Conservation (phyloP, 192 early-diverging fungal species). For the Anaeromyces robustus region DNA sequence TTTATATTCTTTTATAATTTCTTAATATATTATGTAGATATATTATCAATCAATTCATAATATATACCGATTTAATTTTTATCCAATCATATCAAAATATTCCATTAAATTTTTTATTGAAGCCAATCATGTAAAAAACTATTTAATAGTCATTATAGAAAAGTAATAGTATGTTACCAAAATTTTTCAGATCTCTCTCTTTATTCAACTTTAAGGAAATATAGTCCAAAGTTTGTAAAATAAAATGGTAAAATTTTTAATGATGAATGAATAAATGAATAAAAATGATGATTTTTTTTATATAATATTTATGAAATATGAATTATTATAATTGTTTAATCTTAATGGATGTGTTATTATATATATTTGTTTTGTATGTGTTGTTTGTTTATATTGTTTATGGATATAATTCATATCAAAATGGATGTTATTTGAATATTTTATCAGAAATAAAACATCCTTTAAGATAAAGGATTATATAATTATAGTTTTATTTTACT, state of each 20-base stretch:
- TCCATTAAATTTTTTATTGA: background rate
- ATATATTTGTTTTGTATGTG: no score
- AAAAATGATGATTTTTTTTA: background rate
- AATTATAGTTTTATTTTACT: no score
- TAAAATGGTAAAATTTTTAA: background rate
- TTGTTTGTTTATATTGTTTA: no score
- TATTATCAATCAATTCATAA: background rate
- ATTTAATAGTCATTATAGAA: background rate
- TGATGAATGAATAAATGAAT: background rate
- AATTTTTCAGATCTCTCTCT: background rate
- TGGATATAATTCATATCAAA: no score
- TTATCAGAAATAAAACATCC: no score
- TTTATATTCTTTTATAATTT: no score
- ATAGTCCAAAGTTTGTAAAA: background rate
- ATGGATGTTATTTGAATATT: no score
- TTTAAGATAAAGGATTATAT: no score
- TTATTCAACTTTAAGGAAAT: background rate
- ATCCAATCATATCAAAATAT: background rate
- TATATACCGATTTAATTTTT: background rate
- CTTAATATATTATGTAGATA: background rate
- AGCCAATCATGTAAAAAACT: background rate
- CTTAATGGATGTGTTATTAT: no score
- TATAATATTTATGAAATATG: background rate
- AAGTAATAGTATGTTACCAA: background rate
- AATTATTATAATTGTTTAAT: no score